phyloP scores from a whole-genome alignment of 495 filamentous ascomycete species.

The Daldinia bambusicola region DNA sequence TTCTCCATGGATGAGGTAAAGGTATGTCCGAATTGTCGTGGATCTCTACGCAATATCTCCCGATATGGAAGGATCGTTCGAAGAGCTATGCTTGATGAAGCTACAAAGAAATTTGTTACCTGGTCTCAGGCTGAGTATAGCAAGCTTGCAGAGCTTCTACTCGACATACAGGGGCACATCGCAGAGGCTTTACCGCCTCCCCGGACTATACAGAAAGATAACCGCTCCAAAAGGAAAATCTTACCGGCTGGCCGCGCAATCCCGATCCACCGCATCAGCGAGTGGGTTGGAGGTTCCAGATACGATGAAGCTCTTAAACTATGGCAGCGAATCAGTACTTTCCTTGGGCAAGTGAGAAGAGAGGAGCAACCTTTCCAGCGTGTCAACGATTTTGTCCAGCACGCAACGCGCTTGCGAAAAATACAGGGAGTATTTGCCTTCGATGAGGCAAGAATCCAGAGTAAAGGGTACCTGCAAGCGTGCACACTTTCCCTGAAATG shows the following conservation, averaged over 20 bases:
- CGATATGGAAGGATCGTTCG: constrained; percentile 75
- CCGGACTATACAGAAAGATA: neutral
- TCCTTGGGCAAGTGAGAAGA: constrained; percentile 55
- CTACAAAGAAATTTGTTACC: constrained; percentile 73
- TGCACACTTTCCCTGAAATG: constrained; percentile 63
- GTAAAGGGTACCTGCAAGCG: constrained; percentile 60
- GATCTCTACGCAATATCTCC: constrained; percentile 68
- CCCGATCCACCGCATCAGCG: constrained; percentile 36
- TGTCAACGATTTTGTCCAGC: constrained; percentile 64
- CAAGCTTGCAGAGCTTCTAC: constrained; percentile 52
- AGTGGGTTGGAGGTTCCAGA: constrained; percentile 46
- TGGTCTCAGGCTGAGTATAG: constrained; percentile 62
- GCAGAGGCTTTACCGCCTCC: constrained; percentile 10
- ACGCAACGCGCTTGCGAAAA: constrained; percentile 56
- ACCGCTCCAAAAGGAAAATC: constrained; percentile 1
- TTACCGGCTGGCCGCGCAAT: constrained; percentile 29
- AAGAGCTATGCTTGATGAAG: constrained; percentile 71
- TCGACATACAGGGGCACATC: constrained; percentile 38
- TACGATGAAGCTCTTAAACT: constrained; percentile 56
- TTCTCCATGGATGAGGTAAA: constrained; percentile 66
- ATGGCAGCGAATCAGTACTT: constrained; percentile 55
- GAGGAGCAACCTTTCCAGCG: constrained; percentile 71
- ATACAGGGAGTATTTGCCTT: constrained; percentile 54
- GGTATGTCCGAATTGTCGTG: constrained; percentile 71
- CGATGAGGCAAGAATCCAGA: constrained; percentile 59